These are phyloP conservation scores for Eimeria zaria DNA, from an alignment of 169 alveolate genomes.

Conservation along the genomic window DNA sequence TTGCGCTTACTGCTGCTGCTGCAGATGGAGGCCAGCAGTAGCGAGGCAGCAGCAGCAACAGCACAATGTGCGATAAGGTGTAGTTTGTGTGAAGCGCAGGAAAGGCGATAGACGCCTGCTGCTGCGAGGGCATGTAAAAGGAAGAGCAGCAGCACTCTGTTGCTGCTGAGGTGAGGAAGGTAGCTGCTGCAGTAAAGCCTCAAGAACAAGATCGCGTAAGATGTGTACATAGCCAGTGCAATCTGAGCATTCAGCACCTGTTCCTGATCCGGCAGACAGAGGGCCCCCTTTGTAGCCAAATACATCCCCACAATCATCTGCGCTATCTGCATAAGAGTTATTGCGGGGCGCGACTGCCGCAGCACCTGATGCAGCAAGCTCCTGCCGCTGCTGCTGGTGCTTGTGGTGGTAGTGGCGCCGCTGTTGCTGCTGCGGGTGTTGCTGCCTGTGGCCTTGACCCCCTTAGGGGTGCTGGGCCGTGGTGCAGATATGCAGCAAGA, in stretches of 20 bases:
- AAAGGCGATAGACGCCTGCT: slow-evolving; percentile 67
- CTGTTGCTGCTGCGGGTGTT: background rate
- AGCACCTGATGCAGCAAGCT: slow-evolving; percentile 52
- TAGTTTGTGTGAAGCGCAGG: background rate
- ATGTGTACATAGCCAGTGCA: slow-evolving; percentile 82
- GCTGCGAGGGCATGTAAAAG: slow-evolving; percentile 64
- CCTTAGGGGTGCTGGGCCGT: slow-evolving; percentile 32
- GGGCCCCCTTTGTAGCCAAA: slow-evolving; percentile 69
- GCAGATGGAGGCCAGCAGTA: slow-evolving; percentile 31
- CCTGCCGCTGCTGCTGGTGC: slow-evolving; percentile 31
- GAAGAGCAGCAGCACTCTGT: slow-evolving; percentile 57
- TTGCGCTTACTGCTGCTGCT: background rate
- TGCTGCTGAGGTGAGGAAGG: slow-evolving; percentile 77
- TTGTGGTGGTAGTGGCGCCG: background rate
- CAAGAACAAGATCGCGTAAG: slow-evolving; percentile 81
- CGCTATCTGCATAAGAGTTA: slow-evolving; percentile 69
- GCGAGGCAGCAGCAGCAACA: slow-evolving; percentile 60
- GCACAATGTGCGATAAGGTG: slow-evolving; percentile 24
- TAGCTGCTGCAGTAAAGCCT: slow-evolving; percentile 84
- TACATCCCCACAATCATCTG: slow-evolving; percentile 83
- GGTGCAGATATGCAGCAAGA: slow-evolving; percentile 79
- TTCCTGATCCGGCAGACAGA: slow-evolving; percentile 11
- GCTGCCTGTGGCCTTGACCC: background rate
- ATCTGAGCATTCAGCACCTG: slow-evolving; percentile 60
- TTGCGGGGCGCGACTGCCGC: slow-evolving; percentile 70